Conservation (phyloP, 345 rosid genomes). For the Bruguiera gymnorhiza region DNA sequence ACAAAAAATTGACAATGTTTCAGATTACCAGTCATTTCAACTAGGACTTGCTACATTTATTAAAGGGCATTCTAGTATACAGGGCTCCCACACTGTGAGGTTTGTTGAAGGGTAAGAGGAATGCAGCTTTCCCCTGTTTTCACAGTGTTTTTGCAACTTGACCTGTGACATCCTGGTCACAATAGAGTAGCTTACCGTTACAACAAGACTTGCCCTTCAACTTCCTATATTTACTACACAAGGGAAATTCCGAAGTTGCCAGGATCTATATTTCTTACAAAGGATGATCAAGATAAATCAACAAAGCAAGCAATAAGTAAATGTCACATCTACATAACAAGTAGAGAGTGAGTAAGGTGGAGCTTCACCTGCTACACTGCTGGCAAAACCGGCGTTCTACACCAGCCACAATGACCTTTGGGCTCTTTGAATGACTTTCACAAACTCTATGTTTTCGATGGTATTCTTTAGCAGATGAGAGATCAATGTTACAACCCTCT, state of each 20-base stretch:
- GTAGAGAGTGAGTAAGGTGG: neutral
- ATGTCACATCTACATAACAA: neutral
- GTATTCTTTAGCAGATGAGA: constrained; percentile 78
- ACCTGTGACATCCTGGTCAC: too few relatives aligned
- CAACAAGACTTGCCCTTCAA: too few relatives aligned
- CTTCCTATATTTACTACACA: neutral
- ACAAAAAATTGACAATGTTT: constrained; percentile 12
- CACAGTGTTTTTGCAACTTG: too few relatives aligned
- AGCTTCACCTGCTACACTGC: constrained; percentile 86
- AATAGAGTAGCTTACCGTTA: too few relatives aligned
- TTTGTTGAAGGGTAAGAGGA: too few relatives aligned
- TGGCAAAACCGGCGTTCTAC: constrained; percentile 90
- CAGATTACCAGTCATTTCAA: constrained; percentile 1
- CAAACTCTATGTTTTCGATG: constrained; percentile 84
- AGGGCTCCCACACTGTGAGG: too few relatives aligned
- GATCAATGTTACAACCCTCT: constrained; percentile 80
- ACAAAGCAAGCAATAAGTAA: constrained; percentile 1
- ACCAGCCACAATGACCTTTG: constrained; percentile 73
- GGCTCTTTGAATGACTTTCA: constrained; percentile 72
- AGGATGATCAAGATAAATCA: constrained; percentile 8
- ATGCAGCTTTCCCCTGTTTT: too few relatives aligned
- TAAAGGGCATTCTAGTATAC: too few relatives aligned
- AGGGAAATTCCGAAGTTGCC: neutral
- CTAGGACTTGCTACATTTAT: neutral
- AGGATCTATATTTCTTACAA: neutral